Base-by-base conservation (phyloP, 495 filamentous ascomycete genomes). In the Lichenothelia convexa region DNA sequence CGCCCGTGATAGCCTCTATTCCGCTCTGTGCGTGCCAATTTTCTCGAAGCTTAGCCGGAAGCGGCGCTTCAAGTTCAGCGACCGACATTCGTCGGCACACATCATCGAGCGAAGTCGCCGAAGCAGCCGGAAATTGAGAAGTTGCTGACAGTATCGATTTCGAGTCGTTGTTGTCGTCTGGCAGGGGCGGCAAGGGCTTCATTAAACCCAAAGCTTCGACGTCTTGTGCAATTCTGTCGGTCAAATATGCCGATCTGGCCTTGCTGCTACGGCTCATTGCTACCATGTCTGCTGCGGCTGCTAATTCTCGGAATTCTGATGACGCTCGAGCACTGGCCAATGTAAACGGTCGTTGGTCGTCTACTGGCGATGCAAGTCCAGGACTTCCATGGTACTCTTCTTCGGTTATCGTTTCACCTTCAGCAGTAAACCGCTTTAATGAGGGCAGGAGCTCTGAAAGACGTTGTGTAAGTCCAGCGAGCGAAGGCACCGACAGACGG, bases 141-240 rank as follows among this genome's bases (percentile, higher is more conserved):
- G n/a, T n/a, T n/a, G n/a, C n/a, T n/a, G n/a, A n/a, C n/a, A n/a
- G n/a, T n/a, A n/a, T n/a, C n/a, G n/a, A n/a, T n/a, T n/a, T n/a
- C n/a, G n/a, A n/a, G n/a, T 27, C 7, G 15, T 29, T 13, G 24
- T 9, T 13, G 15, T 29, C 15, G 2, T 29, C 15, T 29, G 24
- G 24, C 15, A 29, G 15, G 1, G 24, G 24, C 9, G 24, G 24
- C 29, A 72, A 59, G 8, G 46, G 73, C 7, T 58, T 82, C 16
- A 69, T 75, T 19, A 64, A 77, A 31, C 65, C 86, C 54, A 72
- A 73, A 63, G 75, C 24, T 13, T 29, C 9, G 15, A 13, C 2
- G 24, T 29, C 24, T 13, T 29, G 9, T 9, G 15, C 9, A 1
- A 13, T 29, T 11, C 9, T 11, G 15, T 29, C 24, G 24, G 9